A percentile compares a stretch with the other conserved stretches of the same genome.
phyloP scores from a whole-genome alignment of 441 rosid genomes.

The Pelargonium cotyledonis region DNA sequence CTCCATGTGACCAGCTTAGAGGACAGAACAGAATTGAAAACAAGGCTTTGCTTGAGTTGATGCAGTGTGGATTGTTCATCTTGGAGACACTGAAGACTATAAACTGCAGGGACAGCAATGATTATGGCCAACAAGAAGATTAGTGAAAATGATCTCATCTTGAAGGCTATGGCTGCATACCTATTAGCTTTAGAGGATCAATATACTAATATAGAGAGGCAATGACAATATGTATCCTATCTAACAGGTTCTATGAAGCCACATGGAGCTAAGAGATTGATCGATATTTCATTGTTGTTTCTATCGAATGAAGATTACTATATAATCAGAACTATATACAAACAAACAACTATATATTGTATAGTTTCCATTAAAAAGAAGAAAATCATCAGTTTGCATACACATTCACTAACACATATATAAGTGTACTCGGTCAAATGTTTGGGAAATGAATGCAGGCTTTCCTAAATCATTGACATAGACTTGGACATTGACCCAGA shows the following conservation, averaged over 20 bases:
- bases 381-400: too few species aligned
- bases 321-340: not conserved
- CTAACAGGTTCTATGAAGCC: not conserved
- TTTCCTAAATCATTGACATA: too few species aligned
- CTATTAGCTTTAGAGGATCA: too few species aligned
- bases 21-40: not conserved
- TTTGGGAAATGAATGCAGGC: too few species aligned
- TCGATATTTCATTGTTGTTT: not conserved
- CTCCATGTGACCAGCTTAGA: not conserved
- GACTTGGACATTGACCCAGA: too few species aligned
- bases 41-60: slow-evolving; percentile 1
- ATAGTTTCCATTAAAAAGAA: too few species aligned
- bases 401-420: too few species aligned
- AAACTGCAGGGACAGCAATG: not conserved
- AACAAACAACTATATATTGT: not conserved
- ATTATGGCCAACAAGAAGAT: not conserved
- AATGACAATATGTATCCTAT: too few species aligned
- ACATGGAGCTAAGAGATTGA: not conserved
- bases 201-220: too few species aligned
- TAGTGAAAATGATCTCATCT: too few species aligned
- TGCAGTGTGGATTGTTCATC: not conserved
- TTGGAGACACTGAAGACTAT: not conserved
- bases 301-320: not conserved
- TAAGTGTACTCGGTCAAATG: too few species aligned
- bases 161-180: too few species aligned